Conservation (phyloP, 2,329 filamentous ascomycete genomes). For the Stagonosporopsis tanaceti region DNA sequence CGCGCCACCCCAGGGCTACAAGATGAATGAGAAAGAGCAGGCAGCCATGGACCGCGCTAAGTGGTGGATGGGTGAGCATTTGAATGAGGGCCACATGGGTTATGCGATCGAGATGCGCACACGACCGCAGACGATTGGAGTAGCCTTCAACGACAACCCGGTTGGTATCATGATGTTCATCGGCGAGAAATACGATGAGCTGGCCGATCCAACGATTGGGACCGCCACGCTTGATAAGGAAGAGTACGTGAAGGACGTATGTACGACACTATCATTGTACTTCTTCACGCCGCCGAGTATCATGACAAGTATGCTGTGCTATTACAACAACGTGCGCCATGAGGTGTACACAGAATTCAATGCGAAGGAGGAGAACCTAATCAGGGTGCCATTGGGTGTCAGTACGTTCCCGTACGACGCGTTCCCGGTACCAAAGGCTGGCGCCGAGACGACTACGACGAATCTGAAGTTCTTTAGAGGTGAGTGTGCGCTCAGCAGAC, state of each 20-base stretch:
- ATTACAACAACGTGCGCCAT: conserved; percentile 52
- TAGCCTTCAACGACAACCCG: conserved; percentile 54
- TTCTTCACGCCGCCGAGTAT: conserved; percentile 50
- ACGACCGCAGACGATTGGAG: conserved; percentile 54
- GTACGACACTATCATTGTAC: conserved; percentile 41
- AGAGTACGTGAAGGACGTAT: conserved; percentile 41
- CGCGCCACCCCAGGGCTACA: conserved; percentile 41
- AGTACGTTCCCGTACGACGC: conserved; percentile 51
- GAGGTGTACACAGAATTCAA: conserved; percentile 50
- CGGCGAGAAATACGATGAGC: conserved; percentile 55
- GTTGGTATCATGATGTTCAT: conserved; percentile 56
- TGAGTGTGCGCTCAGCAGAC: conserved; percentile 2
- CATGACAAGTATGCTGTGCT: conserved; percentile 49
- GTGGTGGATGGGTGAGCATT: conserved; percentile 41
- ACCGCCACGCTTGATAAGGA: conserved; percentile 41
- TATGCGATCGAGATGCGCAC: conserved; percentile 55
- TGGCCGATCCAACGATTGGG: conserved; percentile 41
- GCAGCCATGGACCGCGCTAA: conserved; percentile 42
- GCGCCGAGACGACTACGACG: conserved; percentile 49
- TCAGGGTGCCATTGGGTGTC: conserved; percentile 50
- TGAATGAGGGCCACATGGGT: conserved; percentile 51
- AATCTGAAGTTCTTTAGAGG: conserved; percentile 50
- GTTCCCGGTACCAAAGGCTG: conserved; percentile 43
- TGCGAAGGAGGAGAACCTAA: conserved; percentile 46
- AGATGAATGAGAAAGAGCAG: conserved; percentile 45